Evolutionary conservation across 2,329 filamentous ascomycete genomes (phyloP).

Genomic region (Tolypocladium guangdongense): DNA sequence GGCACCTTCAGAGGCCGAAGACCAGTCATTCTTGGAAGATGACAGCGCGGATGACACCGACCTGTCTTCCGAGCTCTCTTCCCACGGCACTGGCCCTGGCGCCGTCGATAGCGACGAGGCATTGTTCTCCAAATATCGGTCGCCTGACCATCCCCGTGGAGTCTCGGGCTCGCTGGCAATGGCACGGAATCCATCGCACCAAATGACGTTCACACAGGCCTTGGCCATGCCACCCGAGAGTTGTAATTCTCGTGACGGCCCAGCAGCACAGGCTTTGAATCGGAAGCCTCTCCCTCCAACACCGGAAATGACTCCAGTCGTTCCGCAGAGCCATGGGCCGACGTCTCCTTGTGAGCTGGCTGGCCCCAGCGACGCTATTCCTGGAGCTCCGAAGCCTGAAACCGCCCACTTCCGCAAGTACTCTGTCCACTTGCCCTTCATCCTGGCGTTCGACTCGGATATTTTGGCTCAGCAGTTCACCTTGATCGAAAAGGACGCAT

Average conservation of each 20-base stretch:
- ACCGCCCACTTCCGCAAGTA: slow-evolving; percentile 24
- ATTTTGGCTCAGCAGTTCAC: slow-evolving; percentile 74
- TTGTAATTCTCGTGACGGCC: not conserved
- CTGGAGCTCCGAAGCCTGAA: slow-evolving; percentile 21
- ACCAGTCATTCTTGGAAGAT: slow-evolving; percentile 39
- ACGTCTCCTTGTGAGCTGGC: slow-evolving; percentile 10
- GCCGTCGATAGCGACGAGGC: slow-evolving; percentile 27
- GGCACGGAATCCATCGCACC: slow-evolving; percentile 28
- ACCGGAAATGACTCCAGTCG: slow-evolving; percentile 36
- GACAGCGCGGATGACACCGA: slow-evolving; percentile 43
- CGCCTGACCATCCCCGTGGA: slow-evolving; percentile 23
- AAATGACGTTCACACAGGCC: slow-evolving; percentile 37
- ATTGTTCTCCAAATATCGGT: slow-evolving; percentile 5
- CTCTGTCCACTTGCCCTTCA: slow-evolving; percentile 62
- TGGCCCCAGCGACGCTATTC: slow-evolving; percentile 23
- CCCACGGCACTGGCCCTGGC: slow-evolving; percentile 33
- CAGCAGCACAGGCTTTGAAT: not conserved
- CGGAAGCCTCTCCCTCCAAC: slow-evolving; percentile 24
- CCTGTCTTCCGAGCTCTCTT: slow-evolving; percentile 52
- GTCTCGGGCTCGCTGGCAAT: slow-evolving; percentile 5
- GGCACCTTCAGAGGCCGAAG: slow-evolving; percentile 15
- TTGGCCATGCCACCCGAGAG: slow-evolving; percentile 14
- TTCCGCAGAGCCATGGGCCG: slow-evolving; percentile 21
- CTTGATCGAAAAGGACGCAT: slow-evolving; percentile 73
- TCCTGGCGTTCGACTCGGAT: slow-evolving; percentile 70